Evolutionary conservation across 1,284 basidiomycete genomes (phyloP), one percentile per base, ranked within the genome.

Genomic region (Erythrobasidium hasegawianum): DNA sequence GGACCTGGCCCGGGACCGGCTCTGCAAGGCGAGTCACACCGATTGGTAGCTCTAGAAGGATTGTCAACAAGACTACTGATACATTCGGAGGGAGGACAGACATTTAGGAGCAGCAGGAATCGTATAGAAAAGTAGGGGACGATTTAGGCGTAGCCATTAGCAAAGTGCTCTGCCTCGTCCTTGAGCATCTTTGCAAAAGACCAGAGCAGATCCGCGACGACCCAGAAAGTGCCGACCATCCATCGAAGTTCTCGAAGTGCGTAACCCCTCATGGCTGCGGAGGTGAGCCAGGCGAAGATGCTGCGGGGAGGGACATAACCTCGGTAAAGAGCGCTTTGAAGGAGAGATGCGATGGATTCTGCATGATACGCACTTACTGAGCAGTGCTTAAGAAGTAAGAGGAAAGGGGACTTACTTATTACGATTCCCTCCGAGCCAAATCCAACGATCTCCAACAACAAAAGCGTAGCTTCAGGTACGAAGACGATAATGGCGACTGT

Each of bases 261-360:
- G 16, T 47, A 47, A 16, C 45, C 45, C 8, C 45, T 4, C 45
- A 47, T 47, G n/a, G 45, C 45, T 18, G 22, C n/a, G 4, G 45
- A 47, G 22, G 45, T 47, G 14, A 47, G 45, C 45, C 45, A 47
- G n/a, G 45, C 45, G 45, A 47, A 47, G n/a, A 47, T 18, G 22
- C n/a, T 18, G 14, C 45, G n/a, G 14, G 45, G n/a, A 18, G n/a
- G n/a, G 45, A 47, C 14, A 24, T 47, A 18, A 8, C 45, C 45
- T 47, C 8, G 4, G 22, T 47, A 47, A 4, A 33, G 33, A 11
- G 33, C 33, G 45, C n/a, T 24, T 16, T 47, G 45, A 14, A 47
- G n/a, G 45, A 24, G n/a, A 5, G 45, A 47, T 5, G 45, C 45
- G 45, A 47, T 47, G n/a, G 45, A 18, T 8, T 47, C 45, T 47